Percentiles rank a stretch among this genome's conserved stretches.
These are phyloP conservation scores for Clonostachys solani DNA, from an alignment of 2,329 filamentous ascomycete genomes.

Conservation along the genomic window DNA sequence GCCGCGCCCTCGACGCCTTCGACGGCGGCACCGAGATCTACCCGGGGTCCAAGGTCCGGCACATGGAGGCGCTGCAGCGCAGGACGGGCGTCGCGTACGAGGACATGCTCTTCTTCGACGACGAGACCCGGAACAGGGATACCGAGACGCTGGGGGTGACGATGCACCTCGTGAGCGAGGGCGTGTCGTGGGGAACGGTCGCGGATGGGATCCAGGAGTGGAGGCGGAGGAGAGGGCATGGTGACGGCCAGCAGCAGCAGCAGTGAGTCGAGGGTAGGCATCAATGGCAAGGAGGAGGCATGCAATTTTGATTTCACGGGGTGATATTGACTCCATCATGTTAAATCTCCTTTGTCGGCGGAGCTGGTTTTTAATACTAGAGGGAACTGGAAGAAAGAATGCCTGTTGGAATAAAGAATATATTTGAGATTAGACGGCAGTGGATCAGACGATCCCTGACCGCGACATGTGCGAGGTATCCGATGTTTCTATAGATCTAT, in stretches of 20 bases:
- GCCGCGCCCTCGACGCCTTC: conserved; percentile 45
- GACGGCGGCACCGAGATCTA: conserved; percentile 62
- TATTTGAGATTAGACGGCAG: no score
- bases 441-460: no score
- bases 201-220: conserved; percentile 78
- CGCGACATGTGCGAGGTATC: no score
- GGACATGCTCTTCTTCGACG: conserved; percentile 95
- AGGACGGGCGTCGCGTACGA: conserved; percentile 67
- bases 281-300: neutral
- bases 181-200: conserved; percentile 71
- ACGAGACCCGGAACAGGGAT: conserved; percentile 82
- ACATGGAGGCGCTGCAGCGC: conserved; percentile 72
- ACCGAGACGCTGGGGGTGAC: conserved; percentile 76
- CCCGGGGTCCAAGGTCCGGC: conserved; percentile 77
- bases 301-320: neutral
- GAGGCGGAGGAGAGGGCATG: conserved; percentile 63
- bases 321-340: no score
- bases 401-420: no score
- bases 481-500: no score
- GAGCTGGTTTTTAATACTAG: no score
- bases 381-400: no score
- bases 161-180: conserved; percentile 78
- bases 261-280: neutral
- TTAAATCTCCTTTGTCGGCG: no score
- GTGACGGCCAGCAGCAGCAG: neutral